Conservation (phyloP, 108 stramenopile species). For the Cyclotella atomus region DNA sequence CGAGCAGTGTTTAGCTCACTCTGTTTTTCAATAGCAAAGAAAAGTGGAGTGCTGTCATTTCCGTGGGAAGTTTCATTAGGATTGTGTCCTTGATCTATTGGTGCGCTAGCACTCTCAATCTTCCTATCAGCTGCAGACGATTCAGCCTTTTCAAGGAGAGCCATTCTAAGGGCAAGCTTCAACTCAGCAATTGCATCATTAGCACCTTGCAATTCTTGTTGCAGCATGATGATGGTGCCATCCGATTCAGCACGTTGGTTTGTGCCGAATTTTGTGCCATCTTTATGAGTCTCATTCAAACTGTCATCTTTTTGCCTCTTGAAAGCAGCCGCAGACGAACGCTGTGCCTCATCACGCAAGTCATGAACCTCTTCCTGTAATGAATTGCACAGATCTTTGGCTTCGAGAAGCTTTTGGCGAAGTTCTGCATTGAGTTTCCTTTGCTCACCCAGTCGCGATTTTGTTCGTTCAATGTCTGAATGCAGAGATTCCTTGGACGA, state of each 20-base stretch:
- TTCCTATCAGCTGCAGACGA: background rate
- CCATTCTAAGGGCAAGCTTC: slow-evolving; percentile 75
- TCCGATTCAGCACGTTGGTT: slow-evolving; percentile 54
- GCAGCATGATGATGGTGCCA: slow-evolving; percentile 80
- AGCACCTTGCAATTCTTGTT: slow-evolving; percentile 78
- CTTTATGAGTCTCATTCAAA: slow-evolving; percentile 11
- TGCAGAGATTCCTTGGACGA: slow-evolving; percentile 31
- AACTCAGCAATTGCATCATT: slow-evolving; percentile 80
- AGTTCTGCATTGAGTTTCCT: slow-evolving; percentile 34
- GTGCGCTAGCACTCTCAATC: background rate
- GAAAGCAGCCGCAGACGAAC: slow-evolving; percentile 48
- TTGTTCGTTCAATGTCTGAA: slow-evolving; percentile 42
- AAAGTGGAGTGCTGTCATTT: slow-evolving; percentile 71
- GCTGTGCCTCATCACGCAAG: slow-evolving; percentile 44
- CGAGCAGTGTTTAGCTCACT: slow-evolving; percentile 84
- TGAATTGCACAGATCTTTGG: slow-evolving; percentile 33
- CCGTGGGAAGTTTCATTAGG: slow-evolving; percentile 3
- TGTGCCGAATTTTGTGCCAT: slow-evolving; percentile 1
- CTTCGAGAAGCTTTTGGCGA: slow-evolving; percentile 34
- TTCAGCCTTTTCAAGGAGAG: slow-evolving; percentile 51
- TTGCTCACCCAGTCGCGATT: slow-evolving; percentile 15
- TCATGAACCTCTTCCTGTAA: slow-evolving; percentile 41
- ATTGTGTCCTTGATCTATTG: background rate
- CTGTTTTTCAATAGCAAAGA: slow-evolving; percentile 91
- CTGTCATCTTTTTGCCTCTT: slow-evolving; percentile 37